Base-by-base conservation (phyloP, 2,329 filamentous ascomycete genomes). In the Magnaporthiopsis poae region DNA sequence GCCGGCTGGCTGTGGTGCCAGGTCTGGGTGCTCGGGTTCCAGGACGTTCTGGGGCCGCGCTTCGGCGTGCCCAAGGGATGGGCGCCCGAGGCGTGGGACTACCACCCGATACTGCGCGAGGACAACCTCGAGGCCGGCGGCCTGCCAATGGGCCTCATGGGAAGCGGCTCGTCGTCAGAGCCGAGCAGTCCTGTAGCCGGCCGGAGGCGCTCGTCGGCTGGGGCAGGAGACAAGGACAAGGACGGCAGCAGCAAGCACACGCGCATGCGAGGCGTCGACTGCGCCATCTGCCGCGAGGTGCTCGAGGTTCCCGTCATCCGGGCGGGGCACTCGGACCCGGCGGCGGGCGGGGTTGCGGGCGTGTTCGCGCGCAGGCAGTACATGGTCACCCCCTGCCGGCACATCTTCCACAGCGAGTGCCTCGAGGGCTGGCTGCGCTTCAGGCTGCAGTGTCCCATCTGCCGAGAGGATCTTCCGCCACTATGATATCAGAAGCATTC, bases 371-470 rank as follows among this genome's bases (percentile, higher is more conserved):
- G 94, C 68, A 85, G 93, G 64, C 83, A 86, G 71, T 98, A 98
- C 78, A 99, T 99, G 95, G 91, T 98, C 29, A 99, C 95, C 67
- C 95, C 95, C 63, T 99, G 95, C 77, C 82, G 93, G 66, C 95
- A 99, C 79, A 92, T 98, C 63, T 99, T 99, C 75, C 95, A 99
- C 75, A 95, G 88, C 67, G 81, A 84, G 39, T 99, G 95, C 77
- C 79, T 99, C 71, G 94, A 98, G 78, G 92, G 92, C 59, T 98
- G 95, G 95, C 95, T 99, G 90, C 85, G 91, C 74, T 92, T 96
- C 75, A 81, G 94, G 67, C 78, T 99, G 73, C 92, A 96, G 79
- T 99, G 95, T 78, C 95, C 95, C 0, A 97, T 96, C 70, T 98
- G 95, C 78, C 84, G 95, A 71, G 93, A 97, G 79, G 89, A 90